Conservation (phyloP, 176 grass and related monocot species). For the Urochloa ruziziensis region DNA sequence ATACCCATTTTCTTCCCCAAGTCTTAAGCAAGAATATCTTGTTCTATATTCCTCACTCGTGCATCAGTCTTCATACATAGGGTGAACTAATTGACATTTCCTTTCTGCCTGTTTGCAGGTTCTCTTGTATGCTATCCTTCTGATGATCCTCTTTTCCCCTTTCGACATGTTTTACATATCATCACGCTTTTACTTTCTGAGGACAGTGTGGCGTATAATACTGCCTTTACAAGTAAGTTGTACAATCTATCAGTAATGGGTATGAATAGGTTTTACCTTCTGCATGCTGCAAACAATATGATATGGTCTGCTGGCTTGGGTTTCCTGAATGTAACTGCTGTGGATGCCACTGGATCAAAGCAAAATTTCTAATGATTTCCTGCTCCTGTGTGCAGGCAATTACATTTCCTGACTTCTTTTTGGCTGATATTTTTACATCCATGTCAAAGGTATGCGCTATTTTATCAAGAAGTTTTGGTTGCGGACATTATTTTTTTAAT, state of each 20-base stretch:
- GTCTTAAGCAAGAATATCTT: neutral
- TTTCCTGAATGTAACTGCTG: constrained; percentile 21
- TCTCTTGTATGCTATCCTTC: constrained; percentile 67
- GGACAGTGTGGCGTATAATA: constrained; percentile 83
- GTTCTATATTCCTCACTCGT: neutral
- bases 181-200: constrained; percentile 85
- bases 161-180: constrained; percentile 98
- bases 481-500: neutral
- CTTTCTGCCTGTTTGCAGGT: constrained; percentile 51
- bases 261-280: constrained; percentile 13
- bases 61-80: neutral
- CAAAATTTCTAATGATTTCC: constrained; percentile 23
- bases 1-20: neutral
- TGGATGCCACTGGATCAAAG: neutral
- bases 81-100: constrained; percentile 11
- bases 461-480: constrained; percentile 1
- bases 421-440: constrained; percentile 99
- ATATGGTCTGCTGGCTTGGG: neutral
- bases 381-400: constrained; percentile 62
- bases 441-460: constrained; percentile 82
- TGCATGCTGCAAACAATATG: neutral
- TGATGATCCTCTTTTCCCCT: constrained; percentile 88
- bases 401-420: constrained; percentile 96
- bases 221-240: constrained; percentile 82
- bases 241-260: constrained; percentile 6